phyloP scores from a whole-genome alignment of 371 early-diverging fungal genomes.

The Apophysomyces variabilis region DNA sequence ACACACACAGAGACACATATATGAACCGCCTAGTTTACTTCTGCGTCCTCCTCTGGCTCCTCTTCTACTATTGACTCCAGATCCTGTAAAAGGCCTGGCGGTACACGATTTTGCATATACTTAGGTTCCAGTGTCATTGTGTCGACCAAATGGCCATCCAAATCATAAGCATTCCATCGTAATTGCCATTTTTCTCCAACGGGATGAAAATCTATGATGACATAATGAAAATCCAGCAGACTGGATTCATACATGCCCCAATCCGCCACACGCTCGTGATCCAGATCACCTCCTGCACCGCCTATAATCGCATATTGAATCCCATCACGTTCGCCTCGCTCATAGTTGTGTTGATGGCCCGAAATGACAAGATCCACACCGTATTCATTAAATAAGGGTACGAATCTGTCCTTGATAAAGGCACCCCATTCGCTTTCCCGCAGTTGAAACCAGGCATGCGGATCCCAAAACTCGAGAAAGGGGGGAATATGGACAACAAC shows the following conservation, averaged over 20 bases:
- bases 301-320: conserved; percentile 73
- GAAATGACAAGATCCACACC: conserved; percentile 78
- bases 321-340: conserved; percentile 60
- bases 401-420: conserved; percentile 70
- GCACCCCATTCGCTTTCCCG: conserved; percentile 76
- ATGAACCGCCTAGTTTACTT: too few relatives aligned
- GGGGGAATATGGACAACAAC: conserved; percentile 83
- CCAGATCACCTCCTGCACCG: conserved; percentile 77
- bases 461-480: conserved; percentile 82
- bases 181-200: conserved; percentile 33
- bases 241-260: conserved; percentile 66
- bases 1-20: too few relatives aligned
- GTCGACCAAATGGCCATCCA: conserved; percentile 36
- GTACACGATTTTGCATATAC: not conserved
- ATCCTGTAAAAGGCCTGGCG: not conserved
- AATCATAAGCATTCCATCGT: conserved; percentile 45
- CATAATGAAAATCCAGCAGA: conserved; percentile 61
- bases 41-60: not conserved
- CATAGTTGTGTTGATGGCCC: conserved; percentile 86
- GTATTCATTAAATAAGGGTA: conserved; percentile 66
- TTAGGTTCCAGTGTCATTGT: conserved; percentile 22
- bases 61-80: not conserved
- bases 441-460: conserved; percentile 67
- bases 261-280: conserved; percentile 69
- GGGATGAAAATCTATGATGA: conserved; percentile 54